A percentile compares a stretch with the other conserved stretches of the same genome.
Evolutionary conservation across 495 filamentous ascomycete genomes (phyloP).

Genomic region (Bacidia rubella): DNA sequence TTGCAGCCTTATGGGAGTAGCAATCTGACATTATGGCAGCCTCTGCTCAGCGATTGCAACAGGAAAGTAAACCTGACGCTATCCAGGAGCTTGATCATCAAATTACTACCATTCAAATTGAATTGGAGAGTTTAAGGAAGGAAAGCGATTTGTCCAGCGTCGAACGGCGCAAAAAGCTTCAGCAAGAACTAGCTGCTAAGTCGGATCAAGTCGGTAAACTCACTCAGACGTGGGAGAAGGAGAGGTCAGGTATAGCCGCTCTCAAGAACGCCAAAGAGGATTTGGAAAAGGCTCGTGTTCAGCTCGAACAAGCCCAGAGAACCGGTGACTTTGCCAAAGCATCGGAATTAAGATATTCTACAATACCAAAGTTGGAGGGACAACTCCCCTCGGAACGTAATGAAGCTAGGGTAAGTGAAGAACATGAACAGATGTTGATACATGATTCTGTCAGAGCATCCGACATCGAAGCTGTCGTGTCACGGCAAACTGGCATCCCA

Average conservation of each 20-base stretch:
- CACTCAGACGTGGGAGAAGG: conserved; percentile 77
- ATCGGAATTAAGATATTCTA: conserved; percentile 74
- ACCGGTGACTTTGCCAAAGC: conserved; percentile 85
- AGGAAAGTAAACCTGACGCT: conserved; percentile 91
- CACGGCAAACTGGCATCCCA: conserved; percentile 82
- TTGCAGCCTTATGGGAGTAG: too few species aligned
- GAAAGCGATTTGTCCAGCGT: conserved; percentile 80
- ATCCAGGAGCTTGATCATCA: conserved; percentile 83
- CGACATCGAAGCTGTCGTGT: conserved; percentile 84
- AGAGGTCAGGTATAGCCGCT: conserved; percentile 65
- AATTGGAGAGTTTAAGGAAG: conserved; percentile 88
- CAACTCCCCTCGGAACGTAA: conserved; percentile 66
- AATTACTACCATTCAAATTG: conserved; percentile 95
- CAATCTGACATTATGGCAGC: conserved; percentile 32
- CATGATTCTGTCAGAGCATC: conserved; percentile 89
- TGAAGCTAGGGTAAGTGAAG: conserved; percentile 26
- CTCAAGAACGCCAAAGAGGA: conserved; percentile 78
- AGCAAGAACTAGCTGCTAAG: conserved; percentile 56
- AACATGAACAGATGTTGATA: conserved; percentile 29
- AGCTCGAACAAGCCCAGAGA: conserved; percentile 77
- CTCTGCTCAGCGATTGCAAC: conserved; percentile 76
- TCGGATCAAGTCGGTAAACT: conserved; percentile 55
- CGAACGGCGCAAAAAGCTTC: conserved; percentile 77
- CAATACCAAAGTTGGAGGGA: conserved; percentile 65
- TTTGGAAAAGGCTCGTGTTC: conserved; percentile 68